These are phyloP conservation scores for Spathaspora sp. DNA, from an alignment of 1,139 yeast genomes.

Conservation along the genomic window DNA sequence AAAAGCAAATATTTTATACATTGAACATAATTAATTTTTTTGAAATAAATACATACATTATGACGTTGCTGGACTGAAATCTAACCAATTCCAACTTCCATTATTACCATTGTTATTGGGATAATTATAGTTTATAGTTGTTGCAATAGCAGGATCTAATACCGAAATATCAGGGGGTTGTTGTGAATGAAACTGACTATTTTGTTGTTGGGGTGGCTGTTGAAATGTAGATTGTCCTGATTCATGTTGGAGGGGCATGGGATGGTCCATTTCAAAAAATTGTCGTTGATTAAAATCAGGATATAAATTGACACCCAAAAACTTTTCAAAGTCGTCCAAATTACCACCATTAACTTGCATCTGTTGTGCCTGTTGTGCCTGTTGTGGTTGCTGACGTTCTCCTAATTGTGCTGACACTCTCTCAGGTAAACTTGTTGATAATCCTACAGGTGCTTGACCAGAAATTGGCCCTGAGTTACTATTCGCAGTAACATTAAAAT, in stretches of 20 bases:
- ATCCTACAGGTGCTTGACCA: not conserved
- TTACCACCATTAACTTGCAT: not conserved
- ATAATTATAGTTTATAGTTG: not conserved
- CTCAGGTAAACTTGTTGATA: constrained; percentile 5
- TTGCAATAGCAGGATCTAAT: constrained; percentile 4
- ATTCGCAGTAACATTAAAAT: constrained; percentile 10
- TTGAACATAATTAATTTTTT: not conserved
- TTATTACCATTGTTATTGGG: constrained; percentile 12
- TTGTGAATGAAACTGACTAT: constrained; percentile 5
- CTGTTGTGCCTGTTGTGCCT: constrained; percentile 2
- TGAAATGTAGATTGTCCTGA: constrained; percentile 12
- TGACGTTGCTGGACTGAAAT: constrained; percentile 23
- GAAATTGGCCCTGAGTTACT: not conserved
- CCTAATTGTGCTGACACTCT: constrained; percentile 3
- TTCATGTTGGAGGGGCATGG: not conserved
- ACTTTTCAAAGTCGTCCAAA: constrained; percentile 40
- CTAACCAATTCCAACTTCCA: constrained; percentile 31
- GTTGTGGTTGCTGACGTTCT: not conserved
- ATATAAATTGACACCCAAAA: constrained; percentile 41
- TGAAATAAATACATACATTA: constrained; percentile 1
- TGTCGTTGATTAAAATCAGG: constrained; percentile 30
- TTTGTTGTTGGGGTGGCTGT: constrained; percentile 9
- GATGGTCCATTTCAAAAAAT: constrained; percentile 1
- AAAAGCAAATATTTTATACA: not conserved
- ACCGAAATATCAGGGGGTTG: constrained; percentile 11